These are phyloP conservation scores for Coffea canephora DNA, from an alignment of 257 asterid species.

Conservation along the genomic window DNA sequence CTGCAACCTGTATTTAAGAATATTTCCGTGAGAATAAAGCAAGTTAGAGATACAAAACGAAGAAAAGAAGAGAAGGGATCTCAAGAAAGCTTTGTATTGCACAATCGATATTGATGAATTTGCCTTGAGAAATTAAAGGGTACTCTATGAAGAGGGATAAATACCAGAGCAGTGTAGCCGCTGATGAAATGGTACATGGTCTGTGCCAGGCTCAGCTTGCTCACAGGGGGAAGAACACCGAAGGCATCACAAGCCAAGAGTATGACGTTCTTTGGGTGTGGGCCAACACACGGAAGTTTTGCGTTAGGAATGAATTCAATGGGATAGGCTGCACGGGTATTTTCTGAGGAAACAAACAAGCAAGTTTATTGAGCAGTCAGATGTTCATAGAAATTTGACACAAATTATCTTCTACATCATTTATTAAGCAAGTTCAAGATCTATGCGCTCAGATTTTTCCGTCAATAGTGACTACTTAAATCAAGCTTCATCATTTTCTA, in stretches of 20 bases:
- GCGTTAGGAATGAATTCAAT: constrained; percentile 90
- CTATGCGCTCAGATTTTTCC: too few species aligned
- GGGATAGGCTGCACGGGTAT: constrained; percentile 93
- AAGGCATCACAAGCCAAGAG: constrained; percentile 93
- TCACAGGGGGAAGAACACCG: constrained; percentile 94
- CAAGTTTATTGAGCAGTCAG: too few species aligned
- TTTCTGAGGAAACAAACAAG: constrained; percentile 40
- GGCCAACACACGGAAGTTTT: constrained; percentile 88
- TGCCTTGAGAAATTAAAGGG: background rate
- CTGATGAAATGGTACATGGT: constrained; percentile 97
- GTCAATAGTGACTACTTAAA: too few species aligned
- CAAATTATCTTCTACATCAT: background rate
- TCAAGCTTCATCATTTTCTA: background rate
- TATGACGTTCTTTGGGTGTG: constrained; percentile 88
- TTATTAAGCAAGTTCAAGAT: background rate
- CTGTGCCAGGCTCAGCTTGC: constrained; percentile 85
- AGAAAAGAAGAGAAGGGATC: background rate
- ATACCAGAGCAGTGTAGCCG: constrained; percentile 92
- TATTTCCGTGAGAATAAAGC: background rate
- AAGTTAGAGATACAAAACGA: background rate
- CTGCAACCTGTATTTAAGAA: constrained; percentile 63
- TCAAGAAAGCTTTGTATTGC: background rate
- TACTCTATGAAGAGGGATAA: constrained; percentile 10
- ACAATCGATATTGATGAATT: background rate
- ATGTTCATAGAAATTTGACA: too few species aligned